Base-by-base conservation (phyloP, 1,284 basidiomycete species). In the Tilletia walkeri region DNA sequence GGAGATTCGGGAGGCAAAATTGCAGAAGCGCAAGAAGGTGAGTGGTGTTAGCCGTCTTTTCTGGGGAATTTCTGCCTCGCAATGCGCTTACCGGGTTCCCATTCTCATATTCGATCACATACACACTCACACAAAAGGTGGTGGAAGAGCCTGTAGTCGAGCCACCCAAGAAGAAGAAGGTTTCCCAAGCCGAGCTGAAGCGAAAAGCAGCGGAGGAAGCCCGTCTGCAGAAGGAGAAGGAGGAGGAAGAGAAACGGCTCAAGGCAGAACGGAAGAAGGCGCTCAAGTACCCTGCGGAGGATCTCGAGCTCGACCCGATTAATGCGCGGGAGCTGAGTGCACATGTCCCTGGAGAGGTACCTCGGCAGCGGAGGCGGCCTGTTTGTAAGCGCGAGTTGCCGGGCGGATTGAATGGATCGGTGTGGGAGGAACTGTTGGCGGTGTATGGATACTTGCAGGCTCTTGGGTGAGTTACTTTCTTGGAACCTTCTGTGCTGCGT, bases 361-460 rank as follows among this genome's bases (percentile, higher is more conserved):
- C 78, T 74, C n/a, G 63, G 78, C 4, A 74, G 75, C 74, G 72
- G 66, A 68, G 72, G 59, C 16, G 65, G 45, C 65, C 65, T 3
- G 24, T 20, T 4, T 18, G 10, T 20, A 66, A 49, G 45, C 65
- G 65, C n/a, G 65, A 66, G 41, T 36, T 63, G 36, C 59, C 59
- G 6, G 85, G 81, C 85, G 93, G 93, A 0, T 88, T 90, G 56
- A 87, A 87, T 24, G 86, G 87, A 3, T 88, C 88, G 9, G 86
- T 88, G 6, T 95, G 96, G 75, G 94, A 96, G 82, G 86, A 88
- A 20, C 93, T 97, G 84, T 85, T 98, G 61, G 90, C 91, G 88
- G 86, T 89, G 20, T 99, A 94, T 93, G 94, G 92, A 84, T 96
- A 96, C 84, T 85, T 98, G 75, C 90, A 92, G 71, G 90, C 94